Evolutionary conservation across 2,329 filamentous ascomycete genomes (phyloP).

Genomic region (Stagonosporopsis cucurbitacearum): DNA sequence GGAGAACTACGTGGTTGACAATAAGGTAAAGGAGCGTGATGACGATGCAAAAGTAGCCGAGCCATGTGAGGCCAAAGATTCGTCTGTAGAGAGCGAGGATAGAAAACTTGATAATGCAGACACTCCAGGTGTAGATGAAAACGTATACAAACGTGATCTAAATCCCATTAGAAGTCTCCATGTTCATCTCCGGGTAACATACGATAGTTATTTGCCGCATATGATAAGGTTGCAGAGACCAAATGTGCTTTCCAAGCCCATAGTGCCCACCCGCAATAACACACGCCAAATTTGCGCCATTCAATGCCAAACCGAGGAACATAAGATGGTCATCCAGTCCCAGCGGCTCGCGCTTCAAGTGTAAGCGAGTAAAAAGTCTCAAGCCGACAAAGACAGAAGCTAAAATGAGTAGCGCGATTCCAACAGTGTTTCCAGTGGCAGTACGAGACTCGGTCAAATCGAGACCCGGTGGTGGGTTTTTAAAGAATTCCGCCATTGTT

Average conservation of each 20-base stretch:
- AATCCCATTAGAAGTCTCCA: neutral
- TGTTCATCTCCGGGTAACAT: neutral
- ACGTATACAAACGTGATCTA: neutral
- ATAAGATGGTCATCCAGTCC: neutral
- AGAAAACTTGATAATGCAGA: neutral
- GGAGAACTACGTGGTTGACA: neutral
- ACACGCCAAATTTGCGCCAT: neutral
- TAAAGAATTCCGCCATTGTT: neutral
- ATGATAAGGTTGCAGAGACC: neutral
- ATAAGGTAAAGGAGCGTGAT: neutral
- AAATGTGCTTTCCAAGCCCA: neutral
- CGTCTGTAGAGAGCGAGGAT: neutral
- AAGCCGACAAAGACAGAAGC: neutral
- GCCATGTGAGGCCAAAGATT: neutral
- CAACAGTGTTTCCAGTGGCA: neutral
- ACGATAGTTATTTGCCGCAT: neutral
- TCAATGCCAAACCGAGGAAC: neutral
- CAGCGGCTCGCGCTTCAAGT: neutral
- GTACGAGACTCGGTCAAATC: neutral
- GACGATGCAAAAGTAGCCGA: neutral
- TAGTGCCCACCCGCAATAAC: neutral
- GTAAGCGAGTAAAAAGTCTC: neutral
- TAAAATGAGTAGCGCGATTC: neutral
- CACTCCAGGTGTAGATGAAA: neutral
- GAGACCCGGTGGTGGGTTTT: neutral